These are phyloP conservation scores for Diaporthe helianthi DNA, from an alignment of 2,329 filamentous ascomycete genomes.

Conservation along the genomic window DNA sequence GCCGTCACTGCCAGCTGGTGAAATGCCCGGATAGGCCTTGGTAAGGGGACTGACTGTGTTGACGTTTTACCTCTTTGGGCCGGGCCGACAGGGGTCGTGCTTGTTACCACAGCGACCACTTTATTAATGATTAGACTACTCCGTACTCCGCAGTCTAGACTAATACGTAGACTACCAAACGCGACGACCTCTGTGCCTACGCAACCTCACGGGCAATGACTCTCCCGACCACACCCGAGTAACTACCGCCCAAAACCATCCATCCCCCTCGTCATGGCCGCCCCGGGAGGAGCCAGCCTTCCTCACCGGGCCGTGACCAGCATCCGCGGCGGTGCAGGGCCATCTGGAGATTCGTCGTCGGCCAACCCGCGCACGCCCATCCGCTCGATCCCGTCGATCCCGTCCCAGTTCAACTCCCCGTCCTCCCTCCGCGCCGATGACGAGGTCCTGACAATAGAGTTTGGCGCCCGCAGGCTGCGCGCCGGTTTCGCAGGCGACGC, in stretches of 20 bases:
- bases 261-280: conserved; percentile 50
- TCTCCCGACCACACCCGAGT: conserved; percentile 1
- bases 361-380: conserved; percentile 66
- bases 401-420: conserved; percentile 64
- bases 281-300: conserved; percentile 50
- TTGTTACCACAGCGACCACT: conserved; percentile 38
- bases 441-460: conserved; percentile 81
- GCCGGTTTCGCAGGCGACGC: conserved; percentile 89
- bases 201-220: background rate
- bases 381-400: conserved; percentile 57
- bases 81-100: conserved; percentile 11
- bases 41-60: conserved; percentile 39
- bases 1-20: background rate
- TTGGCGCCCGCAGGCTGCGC: conserved; percentile 79
- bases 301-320: conserved; percentile 65
- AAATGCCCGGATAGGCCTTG: conserved; percentile 9
- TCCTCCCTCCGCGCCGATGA: conserved; percentile 77
- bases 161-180: too few relatives aligned
- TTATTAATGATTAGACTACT: too few relatives aligned
- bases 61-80: conserved; percentile 41
- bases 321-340: conserved; percentile 53
- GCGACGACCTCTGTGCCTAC: background rate
- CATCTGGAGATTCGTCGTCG: conserved; percentile 32
- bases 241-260: background rate
- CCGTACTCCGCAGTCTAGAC: too few relatives aligned